Evolutionary conservation across 208 protist genomes (phyloP).

Genomic region (Naegleria fowleri): DNA sequence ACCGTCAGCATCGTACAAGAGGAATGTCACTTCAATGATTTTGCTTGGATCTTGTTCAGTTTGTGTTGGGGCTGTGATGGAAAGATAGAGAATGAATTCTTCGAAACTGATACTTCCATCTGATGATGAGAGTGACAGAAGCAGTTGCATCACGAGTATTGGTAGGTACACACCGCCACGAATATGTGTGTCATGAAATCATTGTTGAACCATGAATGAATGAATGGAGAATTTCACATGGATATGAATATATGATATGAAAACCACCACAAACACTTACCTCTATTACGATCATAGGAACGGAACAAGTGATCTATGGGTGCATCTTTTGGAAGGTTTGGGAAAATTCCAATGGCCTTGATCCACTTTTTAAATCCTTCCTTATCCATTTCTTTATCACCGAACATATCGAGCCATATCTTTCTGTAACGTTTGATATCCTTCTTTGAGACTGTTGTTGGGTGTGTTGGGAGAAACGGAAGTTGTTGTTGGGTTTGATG

Average conservation of each 20-base stretch:
- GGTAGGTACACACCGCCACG: too few species aligned
- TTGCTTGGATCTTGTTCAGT: slow-evolving; percentile 14
- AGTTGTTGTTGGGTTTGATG: too few species aligned
- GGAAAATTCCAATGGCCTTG: slow-evolving; percentile 25
- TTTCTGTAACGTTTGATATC: slow-evolving; percentile 20
- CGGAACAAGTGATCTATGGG: slow-evolving; percentile 27
- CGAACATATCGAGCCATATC: slow-evolving; percentile 26
- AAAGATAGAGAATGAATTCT: slow-evolving; percentile 27
- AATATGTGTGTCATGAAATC: too few species aligned
- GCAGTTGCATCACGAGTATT: too few species aligned
- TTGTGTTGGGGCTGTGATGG: slow-evolving; percentile 24
- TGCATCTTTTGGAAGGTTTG: background rate
- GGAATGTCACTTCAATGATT: slow-evolving; percentile 29
- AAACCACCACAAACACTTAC: background rate
- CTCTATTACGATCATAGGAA: slow-evolving; percentile 19
- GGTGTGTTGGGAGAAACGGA: too few species aligned
- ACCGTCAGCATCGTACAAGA: slow-evolving; percentile 22
- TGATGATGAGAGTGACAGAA: too few species aligned
- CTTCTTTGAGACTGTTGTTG: background rate
- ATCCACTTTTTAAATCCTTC: slow-evolving; percentile 25
- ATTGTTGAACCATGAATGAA: too few species aligned
- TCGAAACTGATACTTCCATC: slow-evolving; percentile 27
- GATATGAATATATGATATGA: too few species aligned
- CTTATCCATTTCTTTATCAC: slow-evolving; percentile 24
- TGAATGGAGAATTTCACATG: too few species aligned